A percentile compares a stretch with the other conserved stretches of the same genome.
phyloP scores from a whole-genome alignment of 2,329 filamentous ascomycete species.

The Simplicillium aogashimaense region DNA sequence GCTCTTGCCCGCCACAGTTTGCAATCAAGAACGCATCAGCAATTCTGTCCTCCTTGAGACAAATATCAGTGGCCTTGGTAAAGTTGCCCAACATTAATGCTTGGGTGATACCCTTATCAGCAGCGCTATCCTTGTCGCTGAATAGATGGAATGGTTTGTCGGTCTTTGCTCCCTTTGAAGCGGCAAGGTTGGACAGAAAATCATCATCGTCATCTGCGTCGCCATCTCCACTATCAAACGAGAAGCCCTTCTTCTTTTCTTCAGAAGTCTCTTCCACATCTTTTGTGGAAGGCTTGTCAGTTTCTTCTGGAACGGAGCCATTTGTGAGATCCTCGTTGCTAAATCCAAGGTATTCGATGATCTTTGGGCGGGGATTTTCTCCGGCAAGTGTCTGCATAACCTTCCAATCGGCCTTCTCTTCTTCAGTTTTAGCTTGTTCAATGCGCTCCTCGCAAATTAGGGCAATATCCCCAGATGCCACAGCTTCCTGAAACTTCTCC shows the following conservation, averaged over 20 bases:
- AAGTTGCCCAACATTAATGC: constrained; percentile 88
- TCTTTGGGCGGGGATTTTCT: constrained; percentile 73
- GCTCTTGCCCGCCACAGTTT: constrained; percentile 87
- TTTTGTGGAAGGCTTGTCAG: constrained; percentile 14
- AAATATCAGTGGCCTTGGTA: constrained; percentile 79
- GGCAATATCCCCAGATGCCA: constrained; percentile 67
- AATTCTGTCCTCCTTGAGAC: constrained; percentile 77
- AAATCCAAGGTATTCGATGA: constrained; percentile 88
- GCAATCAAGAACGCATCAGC: constrained; percentile 98
- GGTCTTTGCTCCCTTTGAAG: constrained; percentile 84
- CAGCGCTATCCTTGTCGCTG: constrained; percentile 69
- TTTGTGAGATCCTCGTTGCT: constrained; percentile 46
- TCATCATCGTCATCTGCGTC: constrained; percentile 69
- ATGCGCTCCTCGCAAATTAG: constrained; percentile 74
- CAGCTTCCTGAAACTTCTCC: constrained; percentile 74
- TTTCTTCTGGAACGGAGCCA: constrained; percentile 28
- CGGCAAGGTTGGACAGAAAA: constrained; percentile 75
- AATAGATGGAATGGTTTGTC: constrained; percentile 92
- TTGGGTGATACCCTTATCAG: constrained; percentile 79
- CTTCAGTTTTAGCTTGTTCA: constrained; percentile 65
- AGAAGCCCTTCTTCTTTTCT: constrained; percentile 72
- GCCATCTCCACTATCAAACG: constrained; percentile 50
- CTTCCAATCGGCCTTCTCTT: constrained; percentile 93
- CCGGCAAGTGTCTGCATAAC: constrained; percentile 84
- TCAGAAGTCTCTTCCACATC: constrained; percentile 46